Conservation (phyloP, 805 yeast species). For the Zygosaccharomyces pseudorouxii region DNA sequence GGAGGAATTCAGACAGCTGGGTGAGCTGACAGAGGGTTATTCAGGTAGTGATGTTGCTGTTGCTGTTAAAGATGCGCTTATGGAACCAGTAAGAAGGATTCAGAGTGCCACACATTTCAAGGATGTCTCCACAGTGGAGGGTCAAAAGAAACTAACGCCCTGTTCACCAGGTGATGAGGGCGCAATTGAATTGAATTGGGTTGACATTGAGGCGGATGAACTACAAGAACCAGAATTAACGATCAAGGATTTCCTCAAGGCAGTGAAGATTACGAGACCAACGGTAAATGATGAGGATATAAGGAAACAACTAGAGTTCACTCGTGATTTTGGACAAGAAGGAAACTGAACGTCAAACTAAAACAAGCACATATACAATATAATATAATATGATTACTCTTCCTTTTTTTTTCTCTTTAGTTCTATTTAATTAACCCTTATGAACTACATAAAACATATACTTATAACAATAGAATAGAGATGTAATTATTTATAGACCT, state of each 20-base stretch:
- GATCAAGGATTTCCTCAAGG: constrained; percentile 87
- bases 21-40: constrained; percentile 93
- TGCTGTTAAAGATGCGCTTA: constrained; percentile 92
- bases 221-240: constrained; percentile 85
- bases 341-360: constrained; percentile 53
- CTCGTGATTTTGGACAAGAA: constrained; percentile 95
- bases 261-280: constrained; percentile 86
- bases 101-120: constrained; percentile 96
- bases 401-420: neutral
- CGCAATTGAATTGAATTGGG: constrained; percentile 90
- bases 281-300: constrained; percentile 88
- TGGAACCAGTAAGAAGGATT: constrained; percentile 95
- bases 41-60: constrained; percentile 97
- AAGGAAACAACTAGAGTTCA: constrained; percentile 76
- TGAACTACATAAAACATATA: neutral
- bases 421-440: neutral
- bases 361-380: neutral
- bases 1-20: constrained; percentile 72
- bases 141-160: constrained; percentile 59
- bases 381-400: neutral
- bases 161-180: constrained; percentile 95
- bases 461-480: neutral
- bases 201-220: constrained; percentile 84
- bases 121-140: constrained; percentile 42
- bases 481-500: constrained; percentile 26